Conservation (phyloP, 345 rosid genomes). For the Eucalyptus polybractea region DNA sequence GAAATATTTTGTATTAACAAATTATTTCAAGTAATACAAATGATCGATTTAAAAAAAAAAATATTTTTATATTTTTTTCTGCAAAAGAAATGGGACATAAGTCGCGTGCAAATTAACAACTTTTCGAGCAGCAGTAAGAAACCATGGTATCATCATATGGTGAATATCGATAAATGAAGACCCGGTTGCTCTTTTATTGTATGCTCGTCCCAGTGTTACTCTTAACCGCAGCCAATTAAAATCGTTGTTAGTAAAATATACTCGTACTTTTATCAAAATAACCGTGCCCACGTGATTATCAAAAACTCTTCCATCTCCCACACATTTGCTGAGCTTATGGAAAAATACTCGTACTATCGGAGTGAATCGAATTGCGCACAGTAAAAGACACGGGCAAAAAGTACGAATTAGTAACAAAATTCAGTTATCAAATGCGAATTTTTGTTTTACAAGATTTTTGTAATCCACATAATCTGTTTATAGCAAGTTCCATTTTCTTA, state of each 20-base stretch:
- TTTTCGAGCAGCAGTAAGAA: background rate
- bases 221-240: too few species aligned
- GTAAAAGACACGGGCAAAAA: background rate
- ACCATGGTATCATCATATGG: background rate
- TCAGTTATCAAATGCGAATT: background rate
- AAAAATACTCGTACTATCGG: background rate
- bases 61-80: too few species aligned
- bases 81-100: fast-evolving
- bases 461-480: background rate
- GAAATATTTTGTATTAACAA: too few species aligned
- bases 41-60: fast-evolving
- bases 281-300: background rate
- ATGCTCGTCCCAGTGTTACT: background rate
- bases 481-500: background rate
- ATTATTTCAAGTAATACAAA: too few species aligned
- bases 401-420: background rate
- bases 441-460: background rate
- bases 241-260: too few species aligned
- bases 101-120: background rate
- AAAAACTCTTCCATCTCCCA: background rate
- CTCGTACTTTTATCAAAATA: too few species aligned
- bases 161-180: background rate
- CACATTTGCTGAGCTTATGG: background rate
- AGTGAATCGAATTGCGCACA: background rate
- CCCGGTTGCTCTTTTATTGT: background rate